Percentiles rank a stretch among this genome's conserved stretches.
These are phyloP conservation scores for Penicillium herquei DNA, from an alignment of 495 filamentous ascomycete genomes.

Conservation along the genomic window DNA sequence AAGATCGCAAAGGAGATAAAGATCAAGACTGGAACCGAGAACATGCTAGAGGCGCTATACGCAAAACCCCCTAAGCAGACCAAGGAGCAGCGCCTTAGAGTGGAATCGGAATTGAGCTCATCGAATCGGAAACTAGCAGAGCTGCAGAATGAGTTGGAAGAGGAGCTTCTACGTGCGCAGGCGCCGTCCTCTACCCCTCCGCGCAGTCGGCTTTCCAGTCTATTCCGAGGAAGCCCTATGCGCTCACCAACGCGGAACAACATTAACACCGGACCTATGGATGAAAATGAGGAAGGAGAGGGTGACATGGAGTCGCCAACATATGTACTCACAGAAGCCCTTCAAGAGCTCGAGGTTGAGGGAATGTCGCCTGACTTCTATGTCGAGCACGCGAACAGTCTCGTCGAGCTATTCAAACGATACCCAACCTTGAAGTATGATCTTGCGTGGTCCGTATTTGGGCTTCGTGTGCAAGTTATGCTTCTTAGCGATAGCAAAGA, in stretches of 20 bases:
- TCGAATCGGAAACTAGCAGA: conserved; percentile 90
- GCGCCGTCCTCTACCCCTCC: conserved; percentile 65
- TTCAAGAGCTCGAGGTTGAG: conserved; percentile 82
- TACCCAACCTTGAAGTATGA: conserved; percentile 95
- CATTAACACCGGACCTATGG: conserved; percentile 32
- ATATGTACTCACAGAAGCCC: conserved; percentile 80
- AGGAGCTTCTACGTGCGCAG: conserved; percentile 60
- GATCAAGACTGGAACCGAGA: conserved; percentile 96
- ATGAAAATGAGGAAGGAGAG: conserved; percentile 52
- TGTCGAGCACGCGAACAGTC: conserved; percentile 81
- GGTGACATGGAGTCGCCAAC: conserved; percentile 81
- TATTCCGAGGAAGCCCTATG: conserved; percentile 64
- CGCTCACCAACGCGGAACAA: conserved; percentile 63
- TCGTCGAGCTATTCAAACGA: conserved; percentile 90
- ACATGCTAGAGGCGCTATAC: conserved; percentile 90
- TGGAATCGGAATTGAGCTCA: conserved; percentile 86
- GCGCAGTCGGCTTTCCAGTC: conserved; percentile 63
- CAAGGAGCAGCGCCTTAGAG: conserved; percentile 81
- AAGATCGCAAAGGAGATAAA: conserved; percentile 90
- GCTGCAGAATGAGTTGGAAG: conserved; percentile 74
- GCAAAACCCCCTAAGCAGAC: conserved; percentile 95
- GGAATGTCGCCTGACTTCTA: conserved; percentile 93
- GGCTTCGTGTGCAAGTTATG: conserved; percentile 88
- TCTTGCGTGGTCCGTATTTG: conserved; percentile 91
- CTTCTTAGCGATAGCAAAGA: conserved; percentile 92